These are phyloP conservation scores for Fusarium tupiense DNA, from an alignment of 2,329 filamentous ascomycete genomes.

Conservation along the genomic window DNA sequence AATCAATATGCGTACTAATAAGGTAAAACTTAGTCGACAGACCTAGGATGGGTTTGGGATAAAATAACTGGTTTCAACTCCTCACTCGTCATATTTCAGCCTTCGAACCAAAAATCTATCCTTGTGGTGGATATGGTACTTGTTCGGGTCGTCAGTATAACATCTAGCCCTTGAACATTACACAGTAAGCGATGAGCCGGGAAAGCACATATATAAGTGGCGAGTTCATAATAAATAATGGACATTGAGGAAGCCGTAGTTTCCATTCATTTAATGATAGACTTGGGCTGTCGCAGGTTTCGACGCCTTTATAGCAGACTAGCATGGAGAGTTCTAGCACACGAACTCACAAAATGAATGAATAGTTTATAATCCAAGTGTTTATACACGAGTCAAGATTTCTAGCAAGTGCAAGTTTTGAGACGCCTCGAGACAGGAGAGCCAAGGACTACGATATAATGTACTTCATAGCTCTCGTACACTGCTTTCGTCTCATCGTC, in stretches of 20 bases:
- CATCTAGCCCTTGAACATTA: background rate
- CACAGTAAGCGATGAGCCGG: background rate
- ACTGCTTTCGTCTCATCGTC: background rate
- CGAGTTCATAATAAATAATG: background rate
- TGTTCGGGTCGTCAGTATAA: background rate
- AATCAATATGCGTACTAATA: background rate
- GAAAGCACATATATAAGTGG: background rate
- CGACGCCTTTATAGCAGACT: constrained; percentile 61
- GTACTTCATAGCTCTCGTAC: constrained; percentile 47
- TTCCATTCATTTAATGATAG: constrained; percentile 68
- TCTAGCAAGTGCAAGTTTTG: constrained; percentile 71
- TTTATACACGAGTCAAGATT: constrained; percentile 71
- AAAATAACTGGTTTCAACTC: background rate
- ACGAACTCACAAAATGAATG: constrained; percentile 57
- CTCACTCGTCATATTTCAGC: background rate
- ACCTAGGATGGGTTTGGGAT: background rate
- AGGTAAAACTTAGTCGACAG: background rate
- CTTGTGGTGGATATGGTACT: background rate
- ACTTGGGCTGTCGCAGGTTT: constrained; percentile 66
- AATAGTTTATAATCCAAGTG: constrained; percentile 50
- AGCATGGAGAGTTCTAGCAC: constrained; percentile 67
- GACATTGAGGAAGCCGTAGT: background rate
- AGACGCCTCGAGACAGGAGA: constrained; percentile 64
- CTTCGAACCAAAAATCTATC: constrained; percentile 55
- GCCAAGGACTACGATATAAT: constrained; percentile 56